phyloP scores from a whole-genome alignment of 2,329 filamentous ascomycete genomes.

The Phoma sp. region DNA sequence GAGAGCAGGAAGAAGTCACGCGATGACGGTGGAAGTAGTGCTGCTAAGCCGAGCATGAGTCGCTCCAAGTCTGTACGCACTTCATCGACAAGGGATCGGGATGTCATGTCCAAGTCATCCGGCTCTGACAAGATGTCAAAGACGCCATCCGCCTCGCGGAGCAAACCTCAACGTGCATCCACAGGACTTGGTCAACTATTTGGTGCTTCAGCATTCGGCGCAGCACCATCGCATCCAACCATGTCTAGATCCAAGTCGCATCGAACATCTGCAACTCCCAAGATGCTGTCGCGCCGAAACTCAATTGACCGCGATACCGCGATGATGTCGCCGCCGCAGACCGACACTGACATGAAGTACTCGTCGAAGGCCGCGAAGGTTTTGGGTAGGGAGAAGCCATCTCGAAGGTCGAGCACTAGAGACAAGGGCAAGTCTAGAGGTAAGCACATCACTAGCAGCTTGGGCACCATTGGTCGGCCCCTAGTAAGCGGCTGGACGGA shows the following conservation, averaged over 20 bases:
- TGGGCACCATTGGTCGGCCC: conserved; percentile 30
- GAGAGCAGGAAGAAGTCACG: conserved; percentile 48
- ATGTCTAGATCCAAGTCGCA: conserved; percentile 71
- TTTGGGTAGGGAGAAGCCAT: conserved; percentile 64
- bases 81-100: conserved; percentile 62
- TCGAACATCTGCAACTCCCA: conserved; percentile 64
- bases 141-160: conserved; percentile 45
- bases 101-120: conserved; percentile 72
- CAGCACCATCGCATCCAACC: conserved; percentile 56
- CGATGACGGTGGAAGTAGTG: conserved; percentile 38
- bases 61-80: conserved; percentile 65
- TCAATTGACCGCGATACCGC: conserved; percentile 72
- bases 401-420: conserved; percentile 53
- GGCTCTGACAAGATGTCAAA: conserved; percentile 74
- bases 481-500: conserved; percentile 39
- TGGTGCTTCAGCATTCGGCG: conserved; percentile 48
- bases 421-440: conserved; percentile 60
- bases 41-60: conserved; percentile 54
- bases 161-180: conserved; percentile 62
- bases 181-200: conserved; percentile 72
- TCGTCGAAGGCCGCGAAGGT: conserved; percentile 80
- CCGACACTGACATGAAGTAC: conserved; percentile 66
- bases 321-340: conserved; percentile 75
- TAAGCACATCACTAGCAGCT: conserved; percentile 40
- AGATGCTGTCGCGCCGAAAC: conserved; percentile 70